These are phyloP conservation scores for Areca catechu DNA, from an alignment of 176 grass and related monocot species.

Conservation along the genomic window DNA sequence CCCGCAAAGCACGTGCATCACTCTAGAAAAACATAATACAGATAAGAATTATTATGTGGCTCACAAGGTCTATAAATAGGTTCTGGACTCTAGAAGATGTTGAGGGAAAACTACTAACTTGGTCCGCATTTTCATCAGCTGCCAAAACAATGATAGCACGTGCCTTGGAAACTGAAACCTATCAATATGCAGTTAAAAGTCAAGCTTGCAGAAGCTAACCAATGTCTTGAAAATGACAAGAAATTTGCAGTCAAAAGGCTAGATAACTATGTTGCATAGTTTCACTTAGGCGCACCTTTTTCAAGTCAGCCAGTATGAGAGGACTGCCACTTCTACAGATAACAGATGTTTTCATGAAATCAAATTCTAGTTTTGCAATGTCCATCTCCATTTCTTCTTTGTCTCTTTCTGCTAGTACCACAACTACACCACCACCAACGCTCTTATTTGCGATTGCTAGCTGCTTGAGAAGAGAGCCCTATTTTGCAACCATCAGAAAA, in stretches of 20 bases:
- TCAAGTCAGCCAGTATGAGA: conserved; percentile 86
- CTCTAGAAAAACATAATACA: conserved; percentile 30
- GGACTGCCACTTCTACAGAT: conserved; percentile 95
- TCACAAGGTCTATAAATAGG: no score
- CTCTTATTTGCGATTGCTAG: conserved; percentile 98
- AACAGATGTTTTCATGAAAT: conserved; percentile 98
- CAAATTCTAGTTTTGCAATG: conserved; percentile 86
- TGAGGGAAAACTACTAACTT: conserved; percentile 46
- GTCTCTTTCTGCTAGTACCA: conserved; percentile 93
- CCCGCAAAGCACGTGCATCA: conserved; percentile 91
- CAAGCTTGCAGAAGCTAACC: conserved; percentile 11
- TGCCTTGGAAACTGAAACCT: conserved; percentile 98
- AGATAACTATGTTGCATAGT: background rate
- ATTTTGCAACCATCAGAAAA: no score
- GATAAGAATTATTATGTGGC: no score
- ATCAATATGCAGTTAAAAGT: conserved; percentile 11
- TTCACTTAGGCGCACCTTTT: conserved; percentile 43
- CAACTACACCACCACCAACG: conserved; percentile 92
- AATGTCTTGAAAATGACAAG: no score
- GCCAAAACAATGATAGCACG: conserved; percentile 96
- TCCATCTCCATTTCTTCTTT: conserved; percentile 99
- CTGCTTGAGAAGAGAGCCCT: conserved; percentile 95
- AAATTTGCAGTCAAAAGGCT: no score
- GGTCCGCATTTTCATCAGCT: conserved; percentile 96
- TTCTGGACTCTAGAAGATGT: background rate